Conservation (phyloP, 495 filamentous ascomycete genomes). For the Aspergillus carlsbadensis region DNA sequence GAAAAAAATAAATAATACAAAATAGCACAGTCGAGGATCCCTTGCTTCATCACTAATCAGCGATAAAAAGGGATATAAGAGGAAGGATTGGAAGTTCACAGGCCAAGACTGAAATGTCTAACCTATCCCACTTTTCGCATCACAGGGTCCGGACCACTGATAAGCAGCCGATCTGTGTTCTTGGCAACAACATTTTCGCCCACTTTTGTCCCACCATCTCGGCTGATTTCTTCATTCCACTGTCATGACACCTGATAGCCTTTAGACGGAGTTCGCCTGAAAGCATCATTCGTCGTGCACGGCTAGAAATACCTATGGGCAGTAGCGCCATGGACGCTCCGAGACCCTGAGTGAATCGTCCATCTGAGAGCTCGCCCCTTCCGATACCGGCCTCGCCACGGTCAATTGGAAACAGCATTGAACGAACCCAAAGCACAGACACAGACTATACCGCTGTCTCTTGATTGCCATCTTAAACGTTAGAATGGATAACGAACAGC, state of each 20-base stretch:
- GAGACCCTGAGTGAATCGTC: neutral
- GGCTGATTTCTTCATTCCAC: neutral
- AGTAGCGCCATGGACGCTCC: neutral
- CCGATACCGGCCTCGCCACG: slow-evolving; percentile 2
- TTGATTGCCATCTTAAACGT: neutral
- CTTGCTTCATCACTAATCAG: too few relatives aligned
- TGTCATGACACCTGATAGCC: neutral
- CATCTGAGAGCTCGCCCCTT: neutral
- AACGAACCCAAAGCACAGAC: neutral
- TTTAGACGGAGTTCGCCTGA: neutral
- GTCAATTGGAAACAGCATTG: neutral
- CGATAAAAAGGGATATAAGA: too few relatives aligned
- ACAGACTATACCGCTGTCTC: neutral
- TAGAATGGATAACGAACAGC: slow-evolving; percentile 20
- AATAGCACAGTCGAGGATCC: too few relatives aligned
- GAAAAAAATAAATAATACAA: too few relatives aligned
- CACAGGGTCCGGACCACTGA: neutral
- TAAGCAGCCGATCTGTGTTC: slow-evolving; percentile 8
- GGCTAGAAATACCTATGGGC: slow-evolving; percentile 3
- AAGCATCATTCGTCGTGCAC: neutral
- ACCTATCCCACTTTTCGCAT: slow-evolving; percentile 1
- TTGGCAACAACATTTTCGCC: slow-evolving; percentile 17
- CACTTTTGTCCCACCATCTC: slow-evolving; percentile 12
- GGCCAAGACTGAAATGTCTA: neutral
- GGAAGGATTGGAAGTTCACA: too few relatives aligned